phyloP scores from a whole-genome alignment of 1,284 basidiomycete genomes.

The Sporisorium graminicola region DNA sequence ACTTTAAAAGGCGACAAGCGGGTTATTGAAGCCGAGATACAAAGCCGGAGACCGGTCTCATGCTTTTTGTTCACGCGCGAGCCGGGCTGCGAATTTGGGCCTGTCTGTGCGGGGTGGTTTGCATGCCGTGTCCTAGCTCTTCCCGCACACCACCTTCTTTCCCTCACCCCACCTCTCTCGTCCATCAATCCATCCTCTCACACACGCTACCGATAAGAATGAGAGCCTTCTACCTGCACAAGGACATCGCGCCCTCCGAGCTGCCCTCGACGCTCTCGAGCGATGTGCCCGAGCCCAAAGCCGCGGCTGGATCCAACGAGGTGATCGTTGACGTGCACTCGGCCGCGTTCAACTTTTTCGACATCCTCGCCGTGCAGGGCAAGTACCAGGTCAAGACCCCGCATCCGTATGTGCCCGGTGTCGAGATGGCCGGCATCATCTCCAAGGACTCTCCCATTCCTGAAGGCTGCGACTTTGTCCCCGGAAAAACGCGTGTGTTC shows the following conservation, averaged over 20 bases:
- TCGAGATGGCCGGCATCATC: conserved; percentile 85
- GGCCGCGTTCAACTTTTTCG: conserved; percentile 64
- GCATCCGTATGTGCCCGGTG: conserved; percentile 63
- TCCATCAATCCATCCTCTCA: conserved; percentile 6
- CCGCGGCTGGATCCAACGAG: conserved; percentile 42
- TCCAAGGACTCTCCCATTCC: conserved; percentile 83
- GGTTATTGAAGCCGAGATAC: not conserved
- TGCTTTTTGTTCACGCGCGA: not conserved
- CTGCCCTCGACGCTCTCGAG: conserved; percentile 51
- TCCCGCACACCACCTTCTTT: not conserved
- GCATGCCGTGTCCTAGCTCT: no score
- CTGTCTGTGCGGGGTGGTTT: no score
- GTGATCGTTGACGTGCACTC: conserved; percentile 71
- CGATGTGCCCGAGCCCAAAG: conserved; percentile 51
- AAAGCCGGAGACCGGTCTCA: not conserved
- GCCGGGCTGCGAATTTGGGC: no score
- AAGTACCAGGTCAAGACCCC: conserved; percentile 65
- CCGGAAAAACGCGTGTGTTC: conserved; percentile 87
- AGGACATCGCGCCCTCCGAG: conserved; percentile 55
- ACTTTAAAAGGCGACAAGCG: not conserved
- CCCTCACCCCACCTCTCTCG: not conserved
- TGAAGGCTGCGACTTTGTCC: conserved; percentile 81
- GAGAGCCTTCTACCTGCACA: conserved; percentile 62
- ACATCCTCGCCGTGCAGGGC: conserved; percentile 62
- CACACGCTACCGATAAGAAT: conserved; percentile 32